Evolutionary conservation across 1,139 yeast genomes (phyloP).

Genomic region (Blastobotrys ciferrii): DNA sequence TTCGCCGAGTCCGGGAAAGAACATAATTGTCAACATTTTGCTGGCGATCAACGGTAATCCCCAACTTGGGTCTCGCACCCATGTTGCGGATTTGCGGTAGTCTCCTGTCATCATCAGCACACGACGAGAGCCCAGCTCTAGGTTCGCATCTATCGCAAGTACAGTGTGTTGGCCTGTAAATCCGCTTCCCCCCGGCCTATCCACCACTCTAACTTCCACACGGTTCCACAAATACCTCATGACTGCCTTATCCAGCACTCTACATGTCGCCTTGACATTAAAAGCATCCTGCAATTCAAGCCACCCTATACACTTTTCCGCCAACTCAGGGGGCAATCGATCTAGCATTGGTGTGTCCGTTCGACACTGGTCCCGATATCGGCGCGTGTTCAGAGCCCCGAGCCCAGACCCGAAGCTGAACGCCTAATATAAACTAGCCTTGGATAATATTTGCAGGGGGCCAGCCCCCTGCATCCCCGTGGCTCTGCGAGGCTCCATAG

Average conservation of each 20-base stretch:
- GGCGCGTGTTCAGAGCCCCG: too few species aligned
- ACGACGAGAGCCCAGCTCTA: too few species aligned
- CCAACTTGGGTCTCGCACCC: neutral
- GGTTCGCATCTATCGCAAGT: too few species aligned
- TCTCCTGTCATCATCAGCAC: neutral
- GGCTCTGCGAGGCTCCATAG: too few species aligned
- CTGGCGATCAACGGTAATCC: neutral
- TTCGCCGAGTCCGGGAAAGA: constrained; percentile 1
- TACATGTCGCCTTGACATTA: neutral
- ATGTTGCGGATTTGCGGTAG: neutral
- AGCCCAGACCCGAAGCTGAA: too few species aligned
- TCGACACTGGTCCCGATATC: neutral
- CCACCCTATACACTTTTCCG: neutral
- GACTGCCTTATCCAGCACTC: neutral
- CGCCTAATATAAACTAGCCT: too few species aligned
- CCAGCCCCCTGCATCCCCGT: too few species aligned
- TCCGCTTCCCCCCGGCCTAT: neutral
- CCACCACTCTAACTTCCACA: neutral
- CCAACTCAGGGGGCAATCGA: neutral
- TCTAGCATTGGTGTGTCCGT: constrained; percentile 1
- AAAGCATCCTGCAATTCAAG: neutral
- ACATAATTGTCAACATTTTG: neutral
- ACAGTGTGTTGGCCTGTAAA: neutral
- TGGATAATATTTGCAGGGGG: too few species aligned
- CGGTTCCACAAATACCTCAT: neutral